Evolutionary conservation across 2,329 filamentous ascomycete species (phyloP).

Genomic region (Xylariaceae sp.): DNA sequence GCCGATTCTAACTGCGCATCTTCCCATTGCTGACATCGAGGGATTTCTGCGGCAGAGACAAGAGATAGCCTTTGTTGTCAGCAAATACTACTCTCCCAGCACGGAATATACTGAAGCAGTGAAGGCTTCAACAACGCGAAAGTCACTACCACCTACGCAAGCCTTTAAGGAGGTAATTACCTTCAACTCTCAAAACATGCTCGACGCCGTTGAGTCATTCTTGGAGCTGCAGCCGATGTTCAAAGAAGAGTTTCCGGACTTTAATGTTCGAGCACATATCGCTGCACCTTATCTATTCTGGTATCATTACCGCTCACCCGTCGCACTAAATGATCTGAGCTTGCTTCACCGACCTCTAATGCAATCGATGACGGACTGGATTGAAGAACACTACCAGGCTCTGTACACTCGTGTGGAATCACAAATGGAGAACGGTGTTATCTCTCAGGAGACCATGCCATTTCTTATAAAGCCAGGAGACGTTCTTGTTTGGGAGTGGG

Average conservation of each 20-base stretch:
- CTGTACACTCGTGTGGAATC: neutral
- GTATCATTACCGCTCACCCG: slow-evolving; percentile 8
- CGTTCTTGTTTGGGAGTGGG: slow-evolving; percentile 2
- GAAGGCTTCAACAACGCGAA: neutral
- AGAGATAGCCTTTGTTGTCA: slow-evolving; percentile 2
- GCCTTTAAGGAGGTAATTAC: neutral
- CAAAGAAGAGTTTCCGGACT: slow-evolving; percentile 4
- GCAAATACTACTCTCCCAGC: neutral
- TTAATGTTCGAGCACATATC: neutral
- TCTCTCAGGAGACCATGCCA: neutral
- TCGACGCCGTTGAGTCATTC: slow-evolving; percentile 1
- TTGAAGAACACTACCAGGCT: slow-evolving; percentile 8
- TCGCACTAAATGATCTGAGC: neutral
- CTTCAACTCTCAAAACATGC: slow-evolving; percentile 4
- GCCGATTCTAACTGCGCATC: slow-evolving; percentile 1
- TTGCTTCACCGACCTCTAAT: slow-evolving; percentile 2
- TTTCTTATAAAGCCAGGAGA: slow-evolving; percentile 6
- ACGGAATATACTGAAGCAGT: neutral
- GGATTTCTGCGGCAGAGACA: slow-evolving; percentile 4
- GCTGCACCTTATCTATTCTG: slow-evolving; percentile 9
- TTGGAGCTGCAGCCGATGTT: slow-evolving; percentile 8
- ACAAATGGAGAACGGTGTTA: slow-evolving; percentile 1
- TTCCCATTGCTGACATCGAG: slow-evolving; percentile 1
- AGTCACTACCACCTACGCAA: neutral
- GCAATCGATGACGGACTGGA: slow-evolving; percentile 6